Evolutionary conservation across 2,329 filamentous ascomycete species (phyloP), one percentile per base, ranked within the genome.

Genomic region (Xylaria sp.): DNA sequence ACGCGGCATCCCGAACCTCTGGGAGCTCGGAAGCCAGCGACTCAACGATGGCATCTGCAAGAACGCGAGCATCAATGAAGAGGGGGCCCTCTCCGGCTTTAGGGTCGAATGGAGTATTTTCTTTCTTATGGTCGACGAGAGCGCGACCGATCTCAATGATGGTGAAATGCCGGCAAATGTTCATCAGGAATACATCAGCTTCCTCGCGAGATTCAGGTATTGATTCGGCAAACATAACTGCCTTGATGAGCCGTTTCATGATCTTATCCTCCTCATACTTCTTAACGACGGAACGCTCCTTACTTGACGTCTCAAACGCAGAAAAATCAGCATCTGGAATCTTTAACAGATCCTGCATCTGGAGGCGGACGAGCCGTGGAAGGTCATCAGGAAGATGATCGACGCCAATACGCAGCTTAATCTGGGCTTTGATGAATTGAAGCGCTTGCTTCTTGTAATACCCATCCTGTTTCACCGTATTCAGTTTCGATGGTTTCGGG

Each of bases 391-490:
- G 95, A 13, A 98, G 84, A 75, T 88, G 91, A 76, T 99, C 96
- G 69, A 90, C 89, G 3, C 96, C 96, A 66, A 99, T 92, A 64
- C 95, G 89, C 39, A 99, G 85, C 82, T 98, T 99, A 62, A 97
- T 85, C 75, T 98, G 94, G 0, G 94, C 88, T 73, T 92, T 94
- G 76, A 99, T 90, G 75, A 98, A 86, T 69, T 94, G 90, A 73
- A 98, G 90, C 0, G 97, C 93, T 80, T 99, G 94, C 77, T 92
- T 92, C 82, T 98, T 98, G 84, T 99, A 97, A 79, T 93, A 96
- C 0, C 84, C 84, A 76, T 98, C 95, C 33, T 83, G 83, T 73
- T 91, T 92, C 67, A 80, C 82, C 73, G 62, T 64, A 23, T 62
- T 72, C 12, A 62, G n/a, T 48, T 86, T 88, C 23, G 81, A 80